Evolutionary conservation across 2,329 filamentous ascomycete species (phyloP).

Genomic region (Paecilomyces sp.): DNA sequence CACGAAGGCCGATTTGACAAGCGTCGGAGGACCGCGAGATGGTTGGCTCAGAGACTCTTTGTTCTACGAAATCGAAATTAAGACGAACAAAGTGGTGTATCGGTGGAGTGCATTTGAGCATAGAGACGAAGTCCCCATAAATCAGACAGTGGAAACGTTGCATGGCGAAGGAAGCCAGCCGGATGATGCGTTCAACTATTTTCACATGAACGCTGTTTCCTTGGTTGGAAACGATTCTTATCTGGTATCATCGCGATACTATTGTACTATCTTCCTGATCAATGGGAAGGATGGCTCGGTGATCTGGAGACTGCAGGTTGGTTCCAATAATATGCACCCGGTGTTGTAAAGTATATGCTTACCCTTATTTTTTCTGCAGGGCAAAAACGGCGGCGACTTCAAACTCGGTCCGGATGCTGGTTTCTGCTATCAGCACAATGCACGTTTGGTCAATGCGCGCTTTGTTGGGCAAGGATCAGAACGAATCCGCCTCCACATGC

Average conservation of each 20-base stretch:
- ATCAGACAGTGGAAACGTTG: neutral
- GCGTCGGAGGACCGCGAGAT: conserved; percentile 5
- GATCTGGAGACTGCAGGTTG: conserved; percentile 32
- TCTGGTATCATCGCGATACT: conserved; percentile 6
- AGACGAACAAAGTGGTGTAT: conserved; percentile 12
- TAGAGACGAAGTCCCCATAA: conserved; percentile 3
- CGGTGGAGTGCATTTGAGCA: conserved; percentile 12
- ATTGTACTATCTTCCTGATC: conserved; percentile 18
- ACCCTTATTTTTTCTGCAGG: neutral
- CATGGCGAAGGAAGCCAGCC: neutral
- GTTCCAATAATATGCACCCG: neutral
- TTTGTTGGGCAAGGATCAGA: neutral
- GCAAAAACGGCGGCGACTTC: conserved; percentile 29
- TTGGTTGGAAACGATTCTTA: conserved; percentile 7
- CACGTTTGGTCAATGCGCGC: conserved; percentile 35
- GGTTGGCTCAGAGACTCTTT: conserved; percentile 11
- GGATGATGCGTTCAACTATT: conserved; percentile 31
- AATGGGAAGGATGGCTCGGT: conserved; percentile 31
- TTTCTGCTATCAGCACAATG: conserved; percentile 40
- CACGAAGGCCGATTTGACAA: conserved; percentile 2
- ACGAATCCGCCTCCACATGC: neutral
- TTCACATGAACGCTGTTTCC: conserved; percentile 29
- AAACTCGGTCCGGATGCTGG: conserved; percentile 26
- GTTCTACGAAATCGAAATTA: conserved; percentile 14
- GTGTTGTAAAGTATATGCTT: too few species aligned